Conservation (phyloP, 345 rosid genomes). For the Salix brachista region DNA sequence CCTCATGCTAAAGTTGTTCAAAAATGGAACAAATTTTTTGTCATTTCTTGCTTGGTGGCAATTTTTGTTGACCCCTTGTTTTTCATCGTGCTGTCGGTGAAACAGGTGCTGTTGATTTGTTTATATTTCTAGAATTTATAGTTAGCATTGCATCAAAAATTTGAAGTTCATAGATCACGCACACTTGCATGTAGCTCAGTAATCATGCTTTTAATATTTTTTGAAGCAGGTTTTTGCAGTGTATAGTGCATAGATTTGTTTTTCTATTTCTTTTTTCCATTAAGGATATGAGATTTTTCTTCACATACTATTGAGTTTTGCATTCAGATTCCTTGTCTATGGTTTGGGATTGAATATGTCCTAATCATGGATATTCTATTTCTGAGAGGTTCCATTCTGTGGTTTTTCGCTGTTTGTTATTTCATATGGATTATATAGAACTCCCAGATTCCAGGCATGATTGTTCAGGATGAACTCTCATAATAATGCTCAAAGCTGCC, state of each 20-base stretch:
- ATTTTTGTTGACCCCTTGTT: constrained; percentile 78
- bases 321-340: neutral
- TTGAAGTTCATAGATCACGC: neutral
- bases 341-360: neutral
- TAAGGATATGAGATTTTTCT: no score
- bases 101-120: constrained; percentile 37
- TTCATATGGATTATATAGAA: neutral
- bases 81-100: constrained; percentile 61
- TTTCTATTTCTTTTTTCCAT: no score
- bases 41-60: constrained; percentile 67
- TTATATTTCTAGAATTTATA: neutral
- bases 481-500: neutral
- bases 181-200: neutral
- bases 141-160: neutral
- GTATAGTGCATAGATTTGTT: no score
- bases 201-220: neutral
- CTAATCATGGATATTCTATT: neutral
- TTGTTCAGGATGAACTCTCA: neutral
- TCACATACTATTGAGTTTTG: no score
- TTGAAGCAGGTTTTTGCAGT: neutral
- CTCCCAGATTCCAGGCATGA: neutral
- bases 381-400: neutral
- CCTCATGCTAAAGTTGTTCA: constrained; percentile 69
- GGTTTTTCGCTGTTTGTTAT: neutral
- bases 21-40: constrained; percentile 65